phyloP scores from a whole-genome alignment of 1,139 yeast species.

The Geotrichum histeridarum region DNA sequence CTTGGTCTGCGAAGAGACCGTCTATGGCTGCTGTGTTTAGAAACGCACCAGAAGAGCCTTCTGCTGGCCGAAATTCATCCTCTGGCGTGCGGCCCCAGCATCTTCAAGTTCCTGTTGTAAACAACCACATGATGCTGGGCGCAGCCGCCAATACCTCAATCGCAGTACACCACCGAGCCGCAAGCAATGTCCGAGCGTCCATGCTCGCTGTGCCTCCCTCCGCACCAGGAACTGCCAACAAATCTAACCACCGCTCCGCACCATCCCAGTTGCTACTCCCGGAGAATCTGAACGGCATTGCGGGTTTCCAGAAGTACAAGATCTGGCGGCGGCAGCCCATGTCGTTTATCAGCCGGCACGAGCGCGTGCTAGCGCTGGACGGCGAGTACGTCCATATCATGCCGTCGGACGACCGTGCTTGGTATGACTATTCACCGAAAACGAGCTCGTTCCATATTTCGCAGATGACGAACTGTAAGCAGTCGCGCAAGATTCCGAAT shows the following conservation, averaged over 20 bases:
- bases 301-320: conserved; percentile 51
- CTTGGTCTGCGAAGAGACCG: conserved; percentile 5
- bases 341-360: conserved; percentile 75
- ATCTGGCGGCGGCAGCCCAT: conserved; percentile 87
- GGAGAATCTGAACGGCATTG: conserved; percentile 15
- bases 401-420: conserved; percentile 67
- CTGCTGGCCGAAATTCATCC: neutral
- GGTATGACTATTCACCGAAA: conserved; percentile 63
- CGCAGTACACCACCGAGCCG: neutral
- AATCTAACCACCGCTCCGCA: neutral
- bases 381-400: conserved; percentile 89
- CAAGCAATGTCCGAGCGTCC: conserved; percentile 1
- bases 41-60: neutral
- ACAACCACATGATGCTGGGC: neutral
- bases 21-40: conserved; percentile 1
- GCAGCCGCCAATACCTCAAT: neutral
- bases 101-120: neutral
- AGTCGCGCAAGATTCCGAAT: conserved; percentile 67
- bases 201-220: neutral
- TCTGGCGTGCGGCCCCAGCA: neutral
- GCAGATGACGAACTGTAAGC: conserved; percentile 71
- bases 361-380: conserved; percentile 79
- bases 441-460: conserved; percentile 84
- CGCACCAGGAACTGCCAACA: neutral
- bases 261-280: conserved; percentile 6